Base-by-base conservation (phyloP, 1,284 basidiomycete species). In the Ceratobasidium sp. region DNA sequence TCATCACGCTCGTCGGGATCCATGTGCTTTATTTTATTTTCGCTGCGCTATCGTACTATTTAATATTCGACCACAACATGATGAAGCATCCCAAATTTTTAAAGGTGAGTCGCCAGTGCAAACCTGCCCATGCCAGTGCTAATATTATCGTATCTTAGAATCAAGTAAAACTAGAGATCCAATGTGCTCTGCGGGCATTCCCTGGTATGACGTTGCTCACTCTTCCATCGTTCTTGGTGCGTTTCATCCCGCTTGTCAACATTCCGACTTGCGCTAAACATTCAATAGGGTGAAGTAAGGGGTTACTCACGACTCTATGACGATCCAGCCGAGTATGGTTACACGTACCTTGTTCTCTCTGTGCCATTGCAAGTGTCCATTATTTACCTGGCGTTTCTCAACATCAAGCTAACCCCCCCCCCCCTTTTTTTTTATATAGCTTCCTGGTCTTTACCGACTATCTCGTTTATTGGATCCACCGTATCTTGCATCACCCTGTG, bases 11-110 rank as follows among this genome's bases (percentile, higher is more conserved):
- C 76, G 79, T 94, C 75, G 95, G 95, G 76, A 94, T 95, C 71
- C 87, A 91, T 79, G 48, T 89, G 58, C 86, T 96, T 65, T 96
- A 99, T 83, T 97, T 98, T 83, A 74, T 90, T 53, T 93, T 98
- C 80, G 96, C 96, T 31, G 84, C 87, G 37, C 81, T 95, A 13
- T 95, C 95, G 3, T 99, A 96, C 84, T 85, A 84, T 74, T 92
- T 87, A 82, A 88, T 99, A 76, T 99, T 98, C 88, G 96, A 99
- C 84, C 92, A 96, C 79, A 90, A 96, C 29, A 95, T 99, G 90
- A 96, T 96, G 90, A 88, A 89, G 63, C 97, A 99, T 84, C 98
- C 97, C 0, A 88, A 92, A 39, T 99, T 96, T 85, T 86, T 98
- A 69, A 92, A 94, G 80, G 68, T 51, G 31, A 58, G 66, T 39